Conservation (phyloP, 495 filamentous ascomycete genomes). For the Penicillium ochrochloron region DNA sequence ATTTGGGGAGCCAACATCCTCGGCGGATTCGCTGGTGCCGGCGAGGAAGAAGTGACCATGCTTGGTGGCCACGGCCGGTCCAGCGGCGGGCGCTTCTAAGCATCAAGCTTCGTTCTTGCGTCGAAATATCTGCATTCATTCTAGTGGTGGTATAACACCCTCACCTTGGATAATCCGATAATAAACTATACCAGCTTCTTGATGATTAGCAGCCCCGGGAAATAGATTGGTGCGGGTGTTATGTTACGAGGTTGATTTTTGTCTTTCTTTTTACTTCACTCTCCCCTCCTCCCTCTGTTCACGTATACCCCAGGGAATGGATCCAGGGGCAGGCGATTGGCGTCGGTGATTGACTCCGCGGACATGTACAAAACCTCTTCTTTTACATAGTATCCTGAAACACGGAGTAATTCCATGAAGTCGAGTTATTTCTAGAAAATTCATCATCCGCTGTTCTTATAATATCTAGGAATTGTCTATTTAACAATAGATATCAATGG, state of each 20-base stretch:
- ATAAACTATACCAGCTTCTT: neutral
- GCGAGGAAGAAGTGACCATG: constrained; percentile 43
- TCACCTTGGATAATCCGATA: neutral
- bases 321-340: constrained; percentile 30
- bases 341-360: constrained; percentile 19
- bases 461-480: too few species aligned
- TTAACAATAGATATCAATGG: too few species aligned
- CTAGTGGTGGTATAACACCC: neutral
- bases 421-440: neutral
- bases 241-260: constrained; percentile 20
- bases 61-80: constrained; percentile 33
- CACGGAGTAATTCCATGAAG: constrained; percentile 13
- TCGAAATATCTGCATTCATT: neutral
- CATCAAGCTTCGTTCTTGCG: neutral
- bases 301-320: constrained; percentile 34
- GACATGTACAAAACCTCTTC: constrained; percentile 32
- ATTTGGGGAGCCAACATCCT: constrained; percentile 76
- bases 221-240: constrained; percentile 4
- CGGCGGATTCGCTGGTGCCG: constrained; percentile 48
- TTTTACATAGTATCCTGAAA: constrained; percentile 24
- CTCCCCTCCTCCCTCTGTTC: constrained; percentile 29
- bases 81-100: constrained; percentile 45
- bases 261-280: constrained; percentile 21
- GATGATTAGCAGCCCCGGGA: neutral
- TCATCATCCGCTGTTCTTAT: neutral